Evolutionary conservation across 2,329 filamentous ascomycete species (phyloP).

Genomic region (Cladorrhinum sp.): DNA sequence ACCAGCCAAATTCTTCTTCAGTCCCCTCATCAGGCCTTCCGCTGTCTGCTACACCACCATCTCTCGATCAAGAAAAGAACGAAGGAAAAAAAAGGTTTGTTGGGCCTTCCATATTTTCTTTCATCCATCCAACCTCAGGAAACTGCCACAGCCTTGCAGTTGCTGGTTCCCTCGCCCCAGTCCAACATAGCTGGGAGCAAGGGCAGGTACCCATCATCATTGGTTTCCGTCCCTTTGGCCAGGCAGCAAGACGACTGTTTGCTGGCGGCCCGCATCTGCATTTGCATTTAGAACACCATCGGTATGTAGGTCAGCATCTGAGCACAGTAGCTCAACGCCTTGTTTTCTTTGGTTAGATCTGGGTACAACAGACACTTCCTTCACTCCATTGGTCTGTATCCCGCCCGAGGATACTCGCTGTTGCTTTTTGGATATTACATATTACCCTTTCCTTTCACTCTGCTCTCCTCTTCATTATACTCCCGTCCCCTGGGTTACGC

Average conservation of each 20-base stretch:
- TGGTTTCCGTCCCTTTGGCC: constrained; percentile 14
- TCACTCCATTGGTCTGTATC: background rate
- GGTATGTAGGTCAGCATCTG: constrained; percentile 24
- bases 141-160: background rate
- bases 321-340: background rate
- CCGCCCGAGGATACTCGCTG: background rate
- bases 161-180: background rate
- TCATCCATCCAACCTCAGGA: background rate
- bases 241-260: constrained; percentile 19
- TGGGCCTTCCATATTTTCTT: background rate
- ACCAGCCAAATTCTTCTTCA: background rate
- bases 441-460: background rate
- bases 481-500: no score
- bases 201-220: constrained; percentile 13
- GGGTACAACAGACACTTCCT: background rate
- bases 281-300: constrained; percentile 6
- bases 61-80: no score
- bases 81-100: background rate
- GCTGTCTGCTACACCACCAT: background rate
- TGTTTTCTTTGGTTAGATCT: background rate
- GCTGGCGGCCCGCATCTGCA: constrained; percentile 14
- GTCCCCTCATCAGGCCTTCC: background rate
- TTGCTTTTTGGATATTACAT: background rate
- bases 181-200: constrained; percentile 6
- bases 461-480: background rate